Evolutionary conservation across 495 filamentous ascomycete genomes (phyloP), one percentile per base, ranked within the genome.

Genomic region (Pyrenopolyporus hunteri): DNA sequence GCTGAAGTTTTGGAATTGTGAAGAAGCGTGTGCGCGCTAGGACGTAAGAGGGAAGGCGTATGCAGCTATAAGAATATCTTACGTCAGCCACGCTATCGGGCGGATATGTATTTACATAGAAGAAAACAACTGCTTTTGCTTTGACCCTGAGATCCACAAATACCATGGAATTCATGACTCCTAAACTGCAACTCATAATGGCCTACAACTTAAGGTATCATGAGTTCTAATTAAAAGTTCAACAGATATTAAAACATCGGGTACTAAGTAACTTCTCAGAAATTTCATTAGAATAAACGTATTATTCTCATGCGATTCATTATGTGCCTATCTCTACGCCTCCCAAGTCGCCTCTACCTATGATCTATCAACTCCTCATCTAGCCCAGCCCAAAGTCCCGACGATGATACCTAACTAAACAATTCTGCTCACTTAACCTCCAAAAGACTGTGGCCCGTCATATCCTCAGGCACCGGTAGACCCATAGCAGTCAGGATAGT

Each of bases 401-500:
- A 46, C 33, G 0, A 52, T 43, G 42, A 56, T 49, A 22, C 49
- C 51, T 40, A 25, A 47, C 31, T 16, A 56, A 45, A 48, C 16
- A 36, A 42, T 22, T 28, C 25, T 32, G 35, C 49, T 53, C 79
- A 87, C 57, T 74, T 73, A 82, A 90, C 96, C 57, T 95, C 75
- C 68, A 98, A 76, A 63, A 98, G 82, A 77, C 83, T 96, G 65
- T 76, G 74, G 32, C 94, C 93, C 37, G 87, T 87, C 94, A 98
- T 98, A 76, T 96, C 93, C 70, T 87, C 83, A 10, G 95, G 93
- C 73, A 95, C 85, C 14, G 86, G 83, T 52, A 98, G 76, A 17
- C 94, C 95, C 93, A 98, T 97, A 60, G 85, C 86, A 26, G 85
- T 89, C 35, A 98, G 80, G 47, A 98, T 70, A 29, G 94, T 98